A percentile compares a stretch with the other conserved stretches of the same genome.
phyloP scores from a whole-genome alignment of 2,329 filamentous ascomycete species.

The Fusarium goolgardi region DNA sequence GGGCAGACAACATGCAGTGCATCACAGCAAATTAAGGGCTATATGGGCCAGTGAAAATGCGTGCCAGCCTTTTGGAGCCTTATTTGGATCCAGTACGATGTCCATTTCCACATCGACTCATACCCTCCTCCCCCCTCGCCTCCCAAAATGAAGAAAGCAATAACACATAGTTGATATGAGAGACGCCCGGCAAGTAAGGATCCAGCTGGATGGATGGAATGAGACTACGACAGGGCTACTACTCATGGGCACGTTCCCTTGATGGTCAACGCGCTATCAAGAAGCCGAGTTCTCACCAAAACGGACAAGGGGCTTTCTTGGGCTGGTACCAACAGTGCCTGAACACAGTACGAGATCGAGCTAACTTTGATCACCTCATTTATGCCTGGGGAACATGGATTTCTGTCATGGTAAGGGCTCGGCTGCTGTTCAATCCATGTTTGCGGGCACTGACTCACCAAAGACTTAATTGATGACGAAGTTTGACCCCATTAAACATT shows the following conservation, averaged over 20 bases:
- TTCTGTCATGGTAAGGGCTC: slow-evolving; percentile 31
- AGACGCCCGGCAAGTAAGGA: slow-evolving; percentile 24
- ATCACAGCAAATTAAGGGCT: slow-evolving; percentile 27
- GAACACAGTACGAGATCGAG: slow-evolving; percentile 42
- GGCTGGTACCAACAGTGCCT: slow-evolving; percentile 30
- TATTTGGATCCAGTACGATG: slow-evolving; percentile 13
- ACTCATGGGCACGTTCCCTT: slow-evolving; percentile 25
- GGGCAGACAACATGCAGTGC: slow-evolving; percentile 37
- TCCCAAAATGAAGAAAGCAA: neutral
- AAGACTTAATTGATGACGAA: slow-evolving; percentile 36
- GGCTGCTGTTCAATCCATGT: slow-evolving; percentile 34
- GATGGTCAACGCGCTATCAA: slow-evolving; percentile 36
- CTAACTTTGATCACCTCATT: slow-evolving; percentile 34
- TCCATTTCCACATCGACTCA: slow-evolving; percentile 6
- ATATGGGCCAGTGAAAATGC: slow-evolving; percentile 31
- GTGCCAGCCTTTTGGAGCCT: slow-evolving; percentile 35
- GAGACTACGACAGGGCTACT: slow-evolving; percentile 21
- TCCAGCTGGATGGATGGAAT: slow-evolving; percentile 34
- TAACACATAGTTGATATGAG: neutral
- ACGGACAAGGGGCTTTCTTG: slow-evolving; percentile 24
- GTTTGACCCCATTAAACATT: slow-evolving; percentile 28
- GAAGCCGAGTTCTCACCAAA: slow-evolving; percentile 29
- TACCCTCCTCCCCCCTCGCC: slow-evolving; percentile 7
- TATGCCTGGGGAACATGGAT: slow-evolving; percentile 32
- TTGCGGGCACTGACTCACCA: slow-evolving; percentile 34